Conservation (phyloP, 2,329 filamentous ascomycete species). For the Colletotrichum tropicicola region DNA sequence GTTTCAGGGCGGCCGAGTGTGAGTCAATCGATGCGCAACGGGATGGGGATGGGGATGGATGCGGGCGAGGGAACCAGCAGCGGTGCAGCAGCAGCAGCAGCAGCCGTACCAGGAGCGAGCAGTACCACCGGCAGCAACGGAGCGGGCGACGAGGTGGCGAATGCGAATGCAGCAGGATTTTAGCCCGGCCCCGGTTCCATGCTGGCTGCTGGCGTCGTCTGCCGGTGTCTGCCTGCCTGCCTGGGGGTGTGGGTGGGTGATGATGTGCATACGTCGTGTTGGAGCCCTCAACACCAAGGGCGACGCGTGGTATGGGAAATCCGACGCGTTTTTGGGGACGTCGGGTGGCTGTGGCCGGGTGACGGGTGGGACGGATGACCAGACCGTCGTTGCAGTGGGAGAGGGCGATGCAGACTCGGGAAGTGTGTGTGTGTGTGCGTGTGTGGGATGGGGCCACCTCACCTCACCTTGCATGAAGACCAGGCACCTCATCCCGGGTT, state of each 20-base stretch:
- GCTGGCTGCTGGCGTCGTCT: background rate
- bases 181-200: conserved; percentile 5
- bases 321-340: conserved; percentile 25
- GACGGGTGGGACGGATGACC: conserved; percentile 15
- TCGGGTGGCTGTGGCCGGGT: conserved; percentile 12
- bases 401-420: background rate
- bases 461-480: conserved; percentile 27
- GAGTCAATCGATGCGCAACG: conserved; percentile 25
- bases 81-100: background rate
- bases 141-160: conserved; percentile 19
- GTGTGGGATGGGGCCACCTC: conserved; percentile 18
- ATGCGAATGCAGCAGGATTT: conserved; percentile 19
- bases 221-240: background rate
- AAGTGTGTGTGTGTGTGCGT: background rate
- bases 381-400: conserved; percentile 1
- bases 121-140: background rate
- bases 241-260: background rate
- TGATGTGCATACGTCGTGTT: background rate
- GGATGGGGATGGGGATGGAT: conserved; percentile 17
- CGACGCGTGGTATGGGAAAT: conserved; percentile 29
- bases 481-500: background rate
- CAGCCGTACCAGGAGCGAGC: background rate
- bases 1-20: conserved; percentile 25
- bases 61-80: conserved; percentile 26
- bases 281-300: conserved; percentile 27